These are phyloP conservation scores for Sporothrix humicola DNA, from an alignment of 2,329 filamentous ascomycete genomes.

Conservation along the genomic window DNA sequence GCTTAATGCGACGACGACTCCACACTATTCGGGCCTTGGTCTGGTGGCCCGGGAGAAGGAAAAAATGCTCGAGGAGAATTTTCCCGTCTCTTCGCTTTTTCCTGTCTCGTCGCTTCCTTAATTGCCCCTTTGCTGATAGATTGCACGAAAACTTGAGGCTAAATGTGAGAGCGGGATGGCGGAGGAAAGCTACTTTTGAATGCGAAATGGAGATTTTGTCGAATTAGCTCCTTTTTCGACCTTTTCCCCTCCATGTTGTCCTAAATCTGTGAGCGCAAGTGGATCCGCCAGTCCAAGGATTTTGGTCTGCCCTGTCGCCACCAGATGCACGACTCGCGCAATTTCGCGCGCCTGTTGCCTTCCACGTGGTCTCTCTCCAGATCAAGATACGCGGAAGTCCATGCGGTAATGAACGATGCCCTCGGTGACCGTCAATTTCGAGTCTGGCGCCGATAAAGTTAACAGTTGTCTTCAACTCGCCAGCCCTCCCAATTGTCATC, in stretches of 20 bases:
- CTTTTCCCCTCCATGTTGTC: constrained; percentile 12
- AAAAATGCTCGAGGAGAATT: background rate
- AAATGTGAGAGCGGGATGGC: constrained; percentile 17
- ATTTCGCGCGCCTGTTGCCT: constrained; percentile 15
- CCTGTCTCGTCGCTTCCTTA: constrained; percentile 18
- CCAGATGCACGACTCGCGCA: constrained; percentile 27
- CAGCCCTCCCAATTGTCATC: background rate
- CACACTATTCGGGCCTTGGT: constrained; percentile 17
- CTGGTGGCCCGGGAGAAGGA: background rate
- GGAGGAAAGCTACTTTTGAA: background rate
- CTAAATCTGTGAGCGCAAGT: background rate
- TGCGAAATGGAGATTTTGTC: constrained; percentile 16
- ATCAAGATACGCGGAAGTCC: constrained; percentile 31
- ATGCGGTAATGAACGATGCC: background rate
- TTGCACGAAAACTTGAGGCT: constrained; percentile 26
- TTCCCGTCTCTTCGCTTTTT: background rate
- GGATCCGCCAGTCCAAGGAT: background rate
- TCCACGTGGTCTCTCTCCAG: constrained; percentile 34
- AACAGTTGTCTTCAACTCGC: constrained; percentile 24
- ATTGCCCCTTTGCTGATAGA: constrained; percentile 17
- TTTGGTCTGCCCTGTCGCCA: constrained; percentile 29
- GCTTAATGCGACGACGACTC: constrained; percentile 6
- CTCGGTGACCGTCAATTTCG: background rate
- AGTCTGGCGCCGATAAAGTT: constrained; percentile 10
- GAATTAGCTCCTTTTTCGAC: constrained; percentile 15